phyloP scores from a whole-genome alignment of 257 asterid species.

The Fraxinus americana region DNA sequence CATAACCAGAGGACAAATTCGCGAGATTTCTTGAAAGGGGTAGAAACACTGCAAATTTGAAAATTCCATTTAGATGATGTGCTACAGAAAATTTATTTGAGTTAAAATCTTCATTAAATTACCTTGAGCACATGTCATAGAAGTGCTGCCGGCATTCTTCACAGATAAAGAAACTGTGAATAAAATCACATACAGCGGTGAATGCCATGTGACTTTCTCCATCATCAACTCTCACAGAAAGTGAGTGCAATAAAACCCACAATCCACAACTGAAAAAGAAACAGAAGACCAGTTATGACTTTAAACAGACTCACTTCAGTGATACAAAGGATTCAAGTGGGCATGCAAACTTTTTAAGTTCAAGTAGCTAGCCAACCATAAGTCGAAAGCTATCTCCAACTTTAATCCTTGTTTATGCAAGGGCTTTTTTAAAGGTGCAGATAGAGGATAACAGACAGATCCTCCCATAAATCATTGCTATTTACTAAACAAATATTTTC shows the following conservation, averaged over 20 bases:
- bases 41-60: constrained; percentile 59
- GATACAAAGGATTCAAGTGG: background rate
- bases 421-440: background rate
- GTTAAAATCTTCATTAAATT: constrained; percentile 18
- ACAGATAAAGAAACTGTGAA: constrained; percentile 79
- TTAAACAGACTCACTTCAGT: background rate
- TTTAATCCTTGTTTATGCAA: constrained; percentile 3
- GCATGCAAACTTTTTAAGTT: background rate
- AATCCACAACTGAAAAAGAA: constrained; percentile 80
- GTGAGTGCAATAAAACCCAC: constrained; percentile 91
- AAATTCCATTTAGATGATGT: constrained; percentile 11
- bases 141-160: constrained; percentile 95
- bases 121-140: constrained; percentile 85
- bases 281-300: constrained; percentile 19
- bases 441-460: background rate
- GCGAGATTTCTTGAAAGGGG: constrained; percentile 66
- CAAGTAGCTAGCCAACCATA: constrained; percentile 3
- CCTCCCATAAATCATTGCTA: background rate
- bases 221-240: constrained; percentile 82
- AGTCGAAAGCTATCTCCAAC: constrained; percentile 21
- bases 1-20: constrained; percentile 88
- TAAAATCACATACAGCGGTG: constrained; percentile 68
- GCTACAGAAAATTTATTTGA: constrained; percentile 2
- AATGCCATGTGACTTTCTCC: constrained; percentile 84
- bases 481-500: background rate